Evolutionary conservation across 345 rosid species (phyloP), one percentile per base, ranked within the genome.

Genomic region (Trapa incisa): DNA sequence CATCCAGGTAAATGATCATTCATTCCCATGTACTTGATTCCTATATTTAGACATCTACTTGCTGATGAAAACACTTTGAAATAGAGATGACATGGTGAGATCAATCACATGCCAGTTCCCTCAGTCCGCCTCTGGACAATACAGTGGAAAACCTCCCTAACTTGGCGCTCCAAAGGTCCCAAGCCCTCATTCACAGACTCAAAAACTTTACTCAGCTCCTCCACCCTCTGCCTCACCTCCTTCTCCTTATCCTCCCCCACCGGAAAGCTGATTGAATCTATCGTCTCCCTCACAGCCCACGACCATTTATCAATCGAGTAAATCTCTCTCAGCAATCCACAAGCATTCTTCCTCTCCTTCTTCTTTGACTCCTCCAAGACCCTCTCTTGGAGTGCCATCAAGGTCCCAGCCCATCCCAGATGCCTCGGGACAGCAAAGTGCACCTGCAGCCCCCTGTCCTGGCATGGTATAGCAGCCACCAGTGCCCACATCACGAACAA

Each of bases 401-500:
- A 56, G 15, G 95, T 79, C 15, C 74, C 86, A 1, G 86, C 88
- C 99, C 97, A 94, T 0, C 72, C 53, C 43, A 81, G 83, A 64
- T 87, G 87, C 72, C 92, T 85, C 0, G 99, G 92, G 47, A 85
- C 76, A 7, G 81, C 76, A 74, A 87, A 87, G 65, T 89, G 95
- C 11, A 88, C 92, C 79, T 89, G 96, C 82, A 89, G 62, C 0
- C 97, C 99, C 50, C 96, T 86, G 65, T 89, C 99, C 70, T 88
- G 99, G 74, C 99, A 94, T 5, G 97, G 99, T 38, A 94, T 89
- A 4, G 97, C 96, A 11, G 97, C 99, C 72, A 88, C 97, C n/a
- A 94, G 78, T 52, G 81, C 91, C 99, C 97, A 94, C 97, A 86
- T 89, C 7, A 86, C 97, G n/a, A 91, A 87, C 71, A 94, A 61